A percentile compares a stretch with the other conserved stretches of the same genome.
Evolutionary conservation across 768 basidiomycete species (phyloP).

Genomic region (Rhodotorula paludigena): DNA sequence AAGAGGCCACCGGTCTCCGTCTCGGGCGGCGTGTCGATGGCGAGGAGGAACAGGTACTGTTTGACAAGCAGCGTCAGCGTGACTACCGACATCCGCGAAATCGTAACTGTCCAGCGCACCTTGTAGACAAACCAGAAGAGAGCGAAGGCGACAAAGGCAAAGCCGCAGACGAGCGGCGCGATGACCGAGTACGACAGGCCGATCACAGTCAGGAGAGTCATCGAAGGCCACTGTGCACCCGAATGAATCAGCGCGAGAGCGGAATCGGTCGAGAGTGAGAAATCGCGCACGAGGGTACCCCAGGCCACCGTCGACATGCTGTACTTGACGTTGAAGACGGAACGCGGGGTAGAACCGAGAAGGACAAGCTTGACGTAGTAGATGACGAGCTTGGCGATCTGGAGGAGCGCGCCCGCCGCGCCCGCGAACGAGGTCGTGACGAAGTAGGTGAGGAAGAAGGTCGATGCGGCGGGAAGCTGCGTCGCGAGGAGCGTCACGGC

Average conservation of each 20-base stretch:
- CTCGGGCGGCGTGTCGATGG: conserved; percentile 37
- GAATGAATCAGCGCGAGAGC: background rate
- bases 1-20: conserved; percentile 68
- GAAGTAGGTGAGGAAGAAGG: conserved; percentile 85
- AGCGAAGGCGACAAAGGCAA: conserved; percentile 75
- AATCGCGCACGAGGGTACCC: conserved; percentile 57
- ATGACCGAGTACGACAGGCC: conserved; percentile 73
- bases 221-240: conserved; percentile 52
- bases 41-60: conserved; percentile 68
- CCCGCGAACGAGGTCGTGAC: conserved; percentile 56
- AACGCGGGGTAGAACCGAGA: conserved; percentile 80
- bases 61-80: background rate
- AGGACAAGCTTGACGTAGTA: conserved; percentile 89
- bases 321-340: conserved; percentile 78
- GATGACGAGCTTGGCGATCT: conserved; percentile 65
- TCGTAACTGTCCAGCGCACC: conserved; percentile 39
- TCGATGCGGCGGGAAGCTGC: conserved; percentile 75
- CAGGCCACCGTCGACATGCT: conserved; percentile 60
- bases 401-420: conserved; percentile 72
- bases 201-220: conserved; percentile 77
- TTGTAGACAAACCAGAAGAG: conserved; percentile 76
- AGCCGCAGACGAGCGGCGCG: conserved; percentile 87
- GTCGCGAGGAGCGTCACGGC: conserved; percentile 67
- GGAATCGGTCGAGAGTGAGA: no score
- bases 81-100: no score